A percentile compares a stretch with the other conserved stretches of the same genome.
Conservation (phyloP, 768 basidiomycete genomes). For the Termitomyces sp. region DNA sequence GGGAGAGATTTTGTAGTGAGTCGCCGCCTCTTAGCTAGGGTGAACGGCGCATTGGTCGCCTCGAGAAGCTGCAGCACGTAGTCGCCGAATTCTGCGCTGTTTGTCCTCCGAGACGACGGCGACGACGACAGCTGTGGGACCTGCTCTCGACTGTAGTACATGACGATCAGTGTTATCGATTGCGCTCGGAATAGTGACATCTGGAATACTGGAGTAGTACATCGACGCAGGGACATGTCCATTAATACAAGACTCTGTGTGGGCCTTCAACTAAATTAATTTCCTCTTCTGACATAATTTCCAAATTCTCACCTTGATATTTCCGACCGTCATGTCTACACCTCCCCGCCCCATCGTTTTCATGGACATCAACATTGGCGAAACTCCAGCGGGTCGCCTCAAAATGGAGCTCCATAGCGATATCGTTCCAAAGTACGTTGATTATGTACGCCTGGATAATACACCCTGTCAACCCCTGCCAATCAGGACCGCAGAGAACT, state of each 20-base stretch:
- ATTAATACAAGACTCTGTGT: too few relatives aligned
- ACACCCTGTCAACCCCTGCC: too few relatives aligned
- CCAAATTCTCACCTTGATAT: neutral
- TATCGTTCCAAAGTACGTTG: conserved; percentile 82
- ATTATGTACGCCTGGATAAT: too few relatives aligned
- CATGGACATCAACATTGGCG: conserved; percentile 95
- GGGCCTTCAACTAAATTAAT: too few relatives aligned
- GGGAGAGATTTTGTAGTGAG: conserved; percentile 65
- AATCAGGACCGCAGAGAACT: conserved; percentile 92
- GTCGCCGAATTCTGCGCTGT: conserved; percentile 49
- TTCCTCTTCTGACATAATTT: too few relatives aligned
- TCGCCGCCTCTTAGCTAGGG: conserved; percentile 75
- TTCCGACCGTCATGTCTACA: conserved; percentile 4
- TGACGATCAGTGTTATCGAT: neutral
- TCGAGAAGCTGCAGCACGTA: conserved; percentile 49
- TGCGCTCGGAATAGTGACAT: too few relatives aligned
- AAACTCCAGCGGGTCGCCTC: conserved; percentile 89
- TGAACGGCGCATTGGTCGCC: conserved; percentile 58
- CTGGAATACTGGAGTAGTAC: too few relatives aligned
- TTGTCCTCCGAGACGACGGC: too few relatives aligned
- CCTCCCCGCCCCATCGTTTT: conserved; percentile 83
- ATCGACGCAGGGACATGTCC: too few relatives aligned
- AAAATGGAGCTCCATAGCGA: conserved; percentile 99
- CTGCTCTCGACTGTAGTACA: conserved; percentile 32
- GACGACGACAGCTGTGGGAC: conserved; percentile 22